phyloP scores from a whole-genome alignment of 2,329 filamentous ascomycete genomes.

The Xylariaceae sp. region DNA sequence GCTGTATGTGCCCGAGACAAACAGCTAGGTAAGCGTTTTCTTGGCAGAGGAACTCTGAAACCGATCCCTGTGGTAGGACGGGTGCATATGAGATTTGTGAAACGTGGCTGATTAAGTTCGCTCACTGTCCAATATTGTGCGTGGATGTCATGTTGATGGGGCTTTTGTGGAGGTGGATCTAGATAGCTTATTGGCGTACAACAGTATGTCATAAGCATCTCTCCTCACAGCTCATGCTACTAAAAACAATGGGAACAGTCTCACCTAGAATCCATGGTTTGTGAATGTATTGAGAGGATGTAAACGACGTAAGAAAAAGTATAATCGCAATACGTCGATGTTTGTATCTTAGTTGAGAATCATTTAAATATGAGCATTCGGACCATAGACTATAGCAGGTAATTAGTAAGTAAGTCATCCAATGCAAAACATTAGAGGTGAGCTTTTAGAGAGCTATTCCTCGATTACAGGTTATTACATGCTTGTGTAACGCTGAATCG shows the following conservation, averaged over 20 bases:
- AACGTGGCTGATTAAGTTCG: constrained; percentile 4
- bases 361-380: background rate
- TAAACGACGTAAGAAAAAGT: too few species aligned
- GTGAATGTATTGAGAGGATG: too few species aligned
- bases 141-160: constrained; percentile 16
- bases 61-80: background rate
- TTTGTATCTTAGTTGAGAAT: too few species aligned
- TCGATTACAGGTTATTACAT: background rate
- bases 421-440: background rate
- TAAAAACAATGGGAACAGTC: background rate
- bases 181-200: constrained; percentile 17
- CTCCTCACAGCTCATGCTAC: too few species aligned
- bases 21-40: too few species aligned
- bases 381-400: too few species aligned
- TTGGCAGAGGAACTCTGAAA: background rate
- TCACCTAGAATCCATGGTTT: background rate
- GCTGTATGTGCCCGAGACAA: background rate
- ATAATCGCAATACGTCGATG: too few species aligned
- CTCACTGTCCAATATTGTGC: background rate
- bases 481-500: constrained; percentile 12
- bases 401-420: background rate
- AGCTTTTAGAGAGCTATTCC: background rate
- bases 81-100: background rate
- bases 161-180: constrained; percentile 23
- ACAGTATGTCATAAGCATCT: constrained; percentile 4